A percentile compares a stretch with the other conserved stretches of the same genome.
Conservation (phyloP, 1,284 basidiomycete genomes). For the Entoloma clypeatum region DNA sequence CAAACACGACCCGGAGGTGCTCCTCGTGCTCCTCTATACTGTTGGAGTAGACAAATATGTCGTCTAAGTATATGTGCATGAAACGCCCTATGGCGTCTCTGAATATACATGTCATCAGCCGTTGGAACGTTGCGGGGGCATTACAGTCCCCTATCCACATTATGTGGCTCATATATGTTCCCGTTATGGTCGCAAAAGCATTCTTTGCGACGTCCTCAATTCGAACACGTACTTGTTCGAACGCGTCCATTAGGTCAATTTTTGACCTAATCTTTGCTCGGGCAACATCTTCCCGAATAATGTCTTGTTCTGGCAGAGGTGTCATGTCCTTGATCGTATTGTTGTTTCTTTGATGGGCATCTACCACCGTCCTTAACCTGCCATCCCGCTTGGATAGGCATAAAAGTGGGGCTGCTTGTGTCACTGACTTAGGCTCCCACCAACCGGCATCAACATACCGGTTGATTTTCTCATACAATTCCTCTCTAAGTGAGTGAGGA, state of each 20-base stretch:
- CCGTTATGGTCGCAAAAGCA: conserved; percentile 25
- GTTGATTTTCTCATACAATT: conserved; percentile 28
- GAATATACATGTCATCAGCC: conserved; percentile 26
- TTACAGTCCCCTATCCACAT: conserved; percentile 34
- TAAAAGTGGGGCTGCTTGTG: conserved; percentile 30
- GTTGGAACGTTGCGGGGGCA: conserved; percentile 29
- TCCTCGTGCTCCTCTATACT: no score
- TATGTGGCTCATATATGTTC: conserved; percentile 23
- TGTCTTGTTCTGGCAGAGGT: conserved; percentile 36
- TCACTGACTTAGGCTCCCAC: conserved; percentile 23
- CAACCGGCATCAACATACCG: conserved; percentile 26
- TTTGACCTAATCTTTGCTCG: conserved; percentile 24
- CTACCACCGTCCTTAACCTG: conserved; percentile 30
- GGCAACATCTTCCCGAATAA: conserved; percentile 29
- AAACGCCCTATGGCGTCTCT: no score
- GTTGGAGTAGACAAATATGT: no score
- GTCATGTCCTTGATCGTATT: conserved; percentile 36
- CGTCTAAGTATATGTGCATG: no score
- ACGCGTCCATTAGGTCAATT: conserved; percentile 33
- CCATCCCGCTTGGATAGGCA: conserved; percentile 34
- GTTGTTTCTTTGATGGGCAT: conserved; percentile 30
- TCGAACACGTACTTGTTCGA: conserved; percentile 21
- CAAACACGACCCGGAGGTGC: conserved; percentile 9
- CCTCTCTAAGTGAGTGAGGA: conserved; percentile 20
- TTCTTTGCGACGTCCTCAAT: conserved; percentile 21